These are phyloP conservation scores for Bryoglossum gracile DNA, from an alignment of 495 filamentous ascomycete genomes.

Conservation along the genomic window DNA sequence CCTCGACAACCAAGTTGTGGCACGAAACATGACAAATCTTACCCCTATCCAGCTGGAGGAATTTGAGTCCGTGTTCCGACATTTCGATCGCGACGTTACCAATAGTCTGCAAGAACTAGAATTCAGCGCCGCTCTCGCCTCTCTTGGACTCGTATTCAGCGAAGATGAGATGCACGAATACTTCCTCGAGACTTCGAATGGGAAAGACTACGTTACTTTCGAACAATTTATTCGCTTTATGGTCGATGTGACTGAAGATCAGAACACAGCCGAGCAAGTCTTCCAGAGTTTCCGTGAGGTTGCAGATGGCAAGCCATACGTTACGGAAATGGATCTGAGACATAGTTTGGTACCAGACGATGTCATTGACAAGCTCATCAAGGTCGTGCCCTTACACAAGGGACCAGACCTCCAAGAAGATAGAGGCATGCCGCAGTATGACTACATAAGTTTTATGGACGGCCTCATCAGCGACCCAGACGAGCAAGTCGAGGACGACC, in stretches of 20 bases:
- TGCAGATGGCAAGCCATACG: conserved; percentile 96
- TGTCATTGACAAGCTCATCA: conserved; percentile 82
- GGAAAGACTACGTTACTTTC: conserved; percentile 74
- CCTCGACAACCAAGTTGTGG: conserved; percentile 93
- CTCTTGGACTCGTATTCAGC: conserved; percentile 86
- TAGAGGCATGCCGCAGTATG: conserved; percentile 68
- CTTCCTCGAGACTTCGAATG: conserved; percentile 71
- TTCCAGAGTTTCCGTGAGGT: conserved; percentile 96
- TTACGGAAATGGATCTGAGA: conserved; percentile 92
- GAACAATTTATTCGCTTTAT: conserved; percentile 99
- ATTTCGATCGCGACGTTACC: conserved; percentile 89
- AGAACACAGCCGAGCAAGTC: conserved; percentile 96
- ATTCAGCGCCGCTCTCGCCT: conserved; percentile 90
- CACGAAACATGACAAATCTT: conserved; percentile 96
- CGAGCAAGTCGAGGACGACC: conserved; percentile 6
- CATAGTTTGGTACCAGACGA: conserved; percentile 94
- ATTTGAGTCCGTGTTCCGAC: conserved; percentile 94
- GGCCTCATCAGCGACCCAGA: conserved; percentile 46
- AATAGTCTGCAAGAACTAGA: conserved; percentile 92
- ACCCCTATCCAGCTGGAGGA: conserved; percentile 97
- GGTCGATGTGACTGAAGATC: conserved; percentile 97
- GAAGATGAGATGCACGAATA: conserved; percentile 95
- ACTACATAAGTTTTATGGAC: conserved; percentile 92
- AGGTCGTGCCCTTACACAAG: conserved; percentile 73
- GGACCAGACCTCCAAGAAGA: conserved; percentile 77